A percentile compares a stretch with the other conserved stretches of the same genome.
Evolutionary conservation across 2,329 filamentous ascomycete genomes (phyloP).

Genomic region (Hortaea werneckii): DNA sequence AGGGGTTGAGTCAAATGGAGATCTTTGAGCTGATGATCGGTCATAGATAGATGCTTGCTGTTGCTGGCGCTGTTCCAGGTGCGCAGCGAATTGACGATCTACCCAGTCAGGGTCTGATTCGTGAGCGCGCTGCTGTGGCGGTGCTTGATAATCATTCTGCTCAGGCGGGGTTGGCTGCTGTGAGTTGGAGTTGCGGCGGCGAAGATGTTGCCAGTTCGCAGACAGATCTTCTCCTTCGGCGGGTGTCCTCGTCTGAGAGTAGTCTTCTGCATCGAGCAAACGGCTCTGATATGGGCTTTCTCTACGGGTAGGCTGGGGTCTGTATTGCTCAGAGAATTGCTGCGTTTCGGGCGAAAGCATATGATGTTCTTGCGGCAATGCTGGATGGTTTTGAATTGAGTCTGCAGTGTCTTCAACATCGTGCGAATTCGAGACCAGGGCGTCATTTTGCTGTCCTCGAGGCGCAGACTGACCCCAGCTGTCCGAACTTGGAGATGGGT

Average conservation of each 20-base stretch:
- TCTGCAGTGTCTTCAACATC: not conserved
- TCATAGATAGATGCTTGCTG: not conserved
- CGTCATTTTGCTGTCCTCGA: not conserved
- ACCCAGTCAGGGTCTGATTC: constrained; percentile 8
- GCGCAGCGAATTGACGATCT: constrained; percentile 10
- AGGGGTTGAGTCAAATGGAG: not conserved
- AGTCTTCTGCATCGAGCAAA: constrained; percentile 12
- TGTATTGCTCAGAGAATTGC: not conserved
- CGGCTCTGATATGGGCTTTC: constrained; percentile 12
- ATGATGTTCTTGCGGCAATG: not conserved
- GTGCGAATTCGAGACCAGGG: not conserved
- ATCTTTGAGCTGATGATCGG: not conserved
- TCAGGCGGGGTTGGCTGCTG: constrained; percentile 3
- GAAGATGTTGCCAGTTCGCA: constrained; percentile 18
- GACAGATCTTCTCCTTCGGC: constrained; percentile 7
- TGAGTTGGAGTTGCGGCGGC: constrained; percentile 3
- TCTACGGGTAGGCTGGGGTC: not conserved
- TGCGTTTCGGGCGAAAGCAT: not conserved
- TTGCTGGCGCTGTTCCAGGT: constrained; percentile 5
- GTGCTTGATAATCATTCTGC: not conserved
- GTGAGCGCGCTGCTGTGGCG: not conserved
- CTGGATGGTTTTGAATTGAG: not conserved
- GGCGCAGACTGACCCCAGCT: not conserved
- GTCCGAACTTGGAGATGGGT: not conserved
- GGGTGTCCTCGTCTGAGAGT: not conserved